Conservation (phyloP, 148 eudicot genomes). For the Talinum fruticosum region DNA sequence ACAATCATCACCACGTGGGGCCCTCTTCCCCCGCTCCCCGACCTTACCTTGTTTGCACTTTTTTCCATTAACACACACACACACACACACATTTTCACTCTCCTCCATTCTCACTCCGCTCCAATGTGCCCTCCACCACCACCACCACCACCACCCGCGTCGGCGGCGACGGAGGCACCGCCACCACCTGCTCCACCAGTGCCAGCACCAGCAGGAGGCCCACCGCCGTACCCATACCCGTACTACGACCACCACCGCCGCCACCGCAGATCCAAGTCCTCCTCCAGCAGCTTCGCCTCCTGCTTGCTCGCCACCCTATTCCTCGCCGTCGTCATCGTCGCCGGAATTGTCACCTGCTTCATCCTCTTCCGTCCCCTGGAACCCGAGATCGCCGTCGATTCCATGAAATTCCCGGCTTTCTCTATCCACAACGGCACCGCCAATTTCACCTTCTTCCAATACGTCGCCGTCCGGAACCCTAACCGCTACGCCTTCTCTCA, state of each 20-base stretch:
- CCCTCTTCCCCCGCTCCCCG: background rate
- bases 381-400: constrained; percentile 65
- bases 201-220: background rate
- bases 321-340: constrained; percentile 41
- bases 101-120: constrained; percentile 10
- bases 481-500: constrained; percentile 83
- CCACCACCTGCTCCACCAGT: background rate
- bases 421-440: constrained; percentile 54
- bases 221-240: background rate
- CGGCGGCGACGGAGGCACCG: background rate
- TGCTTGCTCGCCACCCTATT: constrained; percentile 68
- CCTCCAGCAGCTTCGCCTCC: constrained; percentile 46
- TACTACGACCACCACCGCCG: constrained; percentile 10
- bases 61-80: background rate
- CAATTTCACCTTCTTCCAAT: constrained; percentile 80
- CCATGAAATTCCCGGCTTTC: constrained; percentile 74
- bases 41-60: background rate
- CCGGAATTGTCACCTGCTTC: constrained; percentile 45
- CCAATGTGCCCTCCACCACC: constrained; percentile 15
- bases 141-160: background rate
- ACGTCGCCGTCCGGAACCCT: constrained; percentile 73
- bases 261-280: constrained; percentile 33
- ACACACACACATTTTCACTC: background rate
- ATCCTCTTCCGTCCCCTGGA: constrained; percentile 68
- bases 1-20: background rate